Evolutionary conservation across 2,329 filamentous ascomycete species (phyloP).

Genomic region (Blastomyces parvus): DNA sequence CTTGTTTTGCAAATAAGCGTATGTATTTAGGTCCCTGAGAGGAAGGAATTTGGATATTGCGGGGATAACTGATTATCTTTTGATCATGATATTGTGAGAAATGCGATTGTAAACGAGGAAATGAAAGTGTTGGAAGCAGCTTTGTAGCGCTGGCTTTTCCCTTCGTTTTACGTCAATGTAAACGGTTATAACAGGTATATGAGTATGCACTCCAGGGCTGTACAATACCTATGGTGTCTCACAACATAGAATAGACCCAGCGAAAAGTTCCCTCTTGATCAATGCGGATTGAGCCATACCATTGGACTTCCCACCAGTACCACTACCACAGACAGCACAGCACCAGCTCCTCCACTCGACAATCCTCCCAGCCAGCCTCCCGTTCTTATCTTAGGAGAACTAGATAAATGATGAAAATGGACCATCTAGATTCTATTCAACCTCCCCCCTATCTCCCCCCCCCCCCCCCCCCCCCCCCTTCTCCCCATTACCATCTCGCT

Average conservation of each 20-base stretch:
- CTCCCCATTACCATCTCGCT: background rate
- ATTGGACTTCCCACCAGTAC: background rate
- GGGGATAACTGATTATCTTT: background rate
- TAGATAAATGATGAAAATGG: background rate
- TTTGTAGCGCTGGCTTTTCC: no score
- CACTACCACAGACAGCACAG: background rate
- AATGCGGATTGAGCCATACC: background rate
- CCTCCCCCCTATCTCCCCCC: background rate
- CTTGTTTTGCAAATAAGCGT: background rate
- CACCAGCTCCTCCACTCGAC: background rate
- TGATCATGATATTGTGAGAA: background rate
- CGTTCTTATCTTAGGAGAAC: background rate
- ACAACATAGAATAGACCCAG: no score
- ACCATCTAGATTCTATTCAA: background rate
- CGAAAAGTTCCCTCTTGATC: background rate
- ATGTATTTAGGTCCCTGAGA: background rate
- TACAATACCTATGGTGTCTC: no score
- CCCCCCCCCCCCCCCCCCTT: background rate
- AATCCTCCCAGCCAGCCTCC: background rate
- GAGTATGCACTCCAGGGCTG: no score
- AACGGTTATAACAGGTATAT: no score
- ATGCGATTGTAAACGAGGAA: background rate
- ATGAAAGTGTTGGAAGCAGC: background rate
- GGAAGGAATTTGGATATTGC: background rate
- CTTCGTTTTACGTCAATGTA: no score